Percentiles rank a stretch among this genome's conserved stretches.
phyloP scores from a whole-genome alignment of 2,329 filamentous ascomycete genomes.

The Penicillium sp. region DNA sequence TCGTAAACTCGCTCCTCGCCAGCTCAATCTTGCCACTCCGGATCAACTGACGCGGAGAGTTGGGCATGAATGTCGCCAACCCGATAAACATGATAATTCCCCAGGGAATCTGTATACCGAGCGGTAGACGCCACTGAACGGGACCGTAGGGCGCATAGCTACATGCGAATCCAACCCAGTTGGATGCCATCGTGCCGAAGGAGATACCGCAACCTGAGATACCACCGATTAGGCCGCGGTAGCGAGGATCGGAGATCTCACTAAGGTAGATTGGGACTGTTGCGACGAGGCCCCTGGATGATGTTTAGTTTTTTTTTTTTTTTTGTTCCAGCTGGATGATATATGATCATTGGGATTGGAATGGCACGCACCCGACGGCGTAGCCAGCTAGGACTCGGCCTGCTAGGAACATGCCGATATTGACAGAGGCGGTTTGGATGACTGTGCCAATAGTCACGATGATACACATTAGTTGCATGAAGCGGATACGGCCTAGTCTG shows the following conservation, averaged over 20 bases:
- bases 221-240: conserved; percentile 55
- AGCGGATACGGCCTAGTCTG: conserved; percentile 52
- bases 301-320: too few species aligned
- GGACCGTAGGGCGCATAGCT: conserved; percentile 53
- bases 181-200: conserved; percentile 56
- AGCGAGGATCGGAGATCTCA: conserved; percentile 52
- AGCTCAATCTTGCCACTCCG: conserved; percentile 50
- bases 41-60: conserved; percentile 55
- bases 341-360: not conserved
- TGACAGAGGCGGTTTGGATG: conserved; percentile 55
- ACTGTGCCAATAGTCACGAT: conserved; percentile 55
- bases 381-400: conserved; percentile 50
- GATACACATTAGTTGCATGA: conserved; percentile 55
- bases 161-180: conserved; percentile 58
- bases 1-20: conserved; percentile 49
- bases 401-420: conserved; percentile 55
- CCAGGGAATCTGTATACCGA: conserved; percentile 57
- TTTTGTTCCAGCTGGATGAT: not conserved
- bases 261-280: conserved; percentile 57
- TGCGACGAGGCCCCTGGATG: conserved; percentile 46
- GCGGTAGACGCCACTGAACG: conserved; percentile 55
- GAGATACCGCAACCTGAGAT: conserved; percentile 55
- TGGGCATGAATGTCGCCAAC: conserved; percentile 55
- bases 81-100: conserved; percentile 56
- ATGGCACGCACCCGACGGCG: conserved; percentile 43